Evolutionary conservation across 768 basidiomycete species (phyloP).

Genomic region (Termitomyces sp.): DNA sequence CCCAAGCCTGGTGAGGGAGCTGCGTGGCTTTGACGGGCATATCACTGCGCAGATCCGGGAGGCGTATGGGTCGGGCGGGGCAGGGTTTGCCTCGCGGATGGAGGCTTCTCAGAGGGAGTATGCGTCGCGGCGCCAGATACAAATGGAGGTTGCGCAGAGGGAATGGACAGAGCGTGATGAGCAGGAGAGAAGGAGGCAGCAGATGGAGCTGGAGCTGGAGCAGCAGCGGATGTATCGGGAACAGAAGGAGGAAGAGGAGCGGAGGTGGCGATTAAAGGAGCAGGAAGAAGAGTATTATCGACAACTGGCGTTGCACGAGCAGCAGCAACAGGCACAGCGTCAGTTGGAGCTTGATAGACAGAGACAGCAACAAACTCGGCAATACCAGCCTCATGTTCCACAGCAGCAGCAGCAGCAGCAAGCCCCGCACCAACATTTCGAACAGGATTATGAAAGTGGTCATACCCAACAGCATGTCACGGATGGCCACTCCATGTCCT

Average conservation of each 20-base stretch:
- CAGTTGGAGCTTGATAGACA: slow-evolving; percentile 17
- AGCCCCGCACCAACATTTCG: not conserved
- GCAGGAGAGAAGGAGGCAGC: slow-evolving; percentile 18
- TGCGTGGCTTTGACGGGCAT: slow-evolving; percentile 50
- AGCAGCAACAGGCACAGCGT: slow-evolving; percentile 7
- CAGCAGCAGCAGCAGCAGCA: slow-evolving; percentile 5
- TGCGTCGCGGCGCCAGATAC: slow-evolving; percentile 6
- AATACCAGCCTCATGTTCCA: slow-evolving; percentile 6
- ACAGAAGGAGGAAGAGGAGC: slow-evolving; percentile 17
- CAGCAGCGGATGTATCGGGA: slow-evolving; percentile 19
- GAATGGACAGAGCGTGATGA: slow-evolving; percentile 21
- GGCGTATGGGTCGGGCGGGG: slow-evolving; percentile 32
- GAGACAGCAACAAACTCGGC: slow-evolving; percentile 15
- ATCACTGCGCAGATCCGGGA: slow-evolving; percentile 45
- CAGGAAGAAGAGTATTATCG: slow-evolving; percentile 10
- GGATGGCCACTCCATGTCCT: not conserved
- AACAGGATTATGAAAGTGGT: too few species aligned
- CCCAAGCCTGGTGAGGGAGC: slow-evolving; percentile 49
- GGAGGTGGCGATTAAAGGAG: slow-evolving; percentile 16
- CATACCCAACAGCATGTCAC: not conserved
- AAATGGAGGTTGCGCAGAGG: slow-evolving; percentile 15
- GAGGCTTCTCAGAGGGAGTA: not conserved
- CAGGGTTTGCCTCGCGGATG: slow-evolving; percentile 22
- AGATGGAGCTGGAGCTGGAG: slow-evolving; percentile 13
- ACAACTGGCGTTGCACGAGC: slow-evolving; percentile 8